Percentiles rank a stretch among this genome's conserved stretches.
Evolutionary conservation across 345 rosid species (phyloP).

Genomic region (Acer yangbiense): DNA sequence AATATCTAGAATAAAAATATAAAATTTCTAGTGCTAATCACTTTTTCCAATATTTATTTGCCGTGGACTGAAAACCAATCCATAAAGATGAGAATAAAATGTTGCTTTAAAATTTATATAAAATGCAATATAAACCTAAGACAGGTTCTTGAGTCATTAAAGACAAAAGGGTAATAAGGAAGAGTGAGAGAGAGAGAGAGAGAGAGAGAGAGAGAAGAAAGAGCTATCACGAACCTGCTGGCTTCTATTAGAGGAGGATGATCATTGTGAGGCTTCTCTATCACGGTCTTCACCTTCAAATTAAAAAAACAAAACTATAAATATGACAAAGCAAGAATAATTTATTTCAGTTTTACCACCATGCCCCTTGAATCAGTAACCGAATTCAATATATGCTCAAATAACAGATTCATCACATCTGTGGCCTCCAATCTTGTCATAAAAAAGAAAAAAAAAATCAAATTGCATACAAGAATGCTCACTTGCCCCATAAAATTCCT

Average conservation of each 20-base stretch:
- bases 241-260: slow-evolving; percentile 78
- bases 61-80: neutral
- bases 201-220: neutral
- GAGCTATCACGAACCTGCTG: slow-evolving; percentile 54
- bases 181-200: neutral
- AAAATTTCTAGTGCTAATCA: neutral
- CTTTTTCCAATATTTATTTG: too few species aligned
- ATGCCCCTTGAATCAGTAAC: neutral
- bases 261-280: slow-evolving; percentile 79
- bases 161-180: neutral
- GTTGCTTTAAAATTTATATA: neutral
- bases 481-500: neutral
- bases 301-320: slow-evolving; percentile 8
- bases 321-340: neutral
- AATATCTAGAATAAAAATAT: neutral
- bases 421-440: neutral
- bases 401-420: neutral
- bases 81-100: neutral
- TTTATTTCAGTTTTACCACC: neutral
- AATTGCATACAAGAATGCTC: neutral
- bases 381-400: neutral
- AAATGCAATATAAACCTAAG: neutral
- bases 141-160: neutral
- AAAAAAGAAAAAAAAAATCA: neutral
- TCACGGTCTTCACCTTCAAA: slow-evolving; percentile 71